phyloP scores from a whole-genome alignment of 805 yeast species.

The Nakazawaea wickerhamii region DNA sequence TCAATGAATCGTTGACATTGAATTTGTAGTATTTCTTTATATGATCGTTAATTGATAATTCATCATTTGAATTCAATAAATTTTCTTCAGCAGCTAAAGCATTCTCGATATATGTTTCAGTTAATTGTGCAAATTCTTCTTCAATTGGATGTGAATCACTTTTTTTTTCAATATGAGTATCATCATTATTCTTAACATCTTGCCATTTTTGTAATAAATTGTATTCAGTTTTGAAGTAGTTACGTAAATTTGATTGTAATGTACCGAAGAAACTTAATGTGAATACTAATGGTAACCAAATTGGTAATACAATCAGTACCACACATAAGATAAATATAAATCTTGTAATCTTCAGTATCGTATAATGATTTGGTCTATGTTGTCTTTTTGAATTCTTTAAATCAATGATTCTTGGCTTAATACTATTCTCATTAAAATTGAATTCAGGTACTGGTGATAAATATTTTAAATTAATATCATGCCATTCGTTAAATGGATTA shows the following conservation, averaged over 20 bases:
- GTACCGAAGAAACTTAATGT: constrained; percentile 21
- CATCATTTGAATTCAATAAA: neutral
- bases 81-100: constrained; percentile 9
- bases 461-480: constrained; percentile 39
- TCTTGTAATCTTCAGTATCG: constrained; percentile 15
- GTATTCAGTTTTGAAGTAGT: constrained; percentile 1
- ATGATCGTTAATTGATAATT: neutral
- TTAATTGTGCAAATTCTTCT: constrained; percentile 15
- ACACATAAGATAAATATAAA: constrained; percentile 20
- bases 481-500: constrained; percentile 69
- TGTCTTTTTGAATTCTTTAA: constrained; percentile 28
- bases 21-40: constrained; percentile 3
- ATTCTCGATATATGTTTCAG: constrained; percentile 15
- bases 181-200: constrained; percentile 19
- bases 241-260: constrained; percentile 6
- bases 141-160: constrained; percentile 10
- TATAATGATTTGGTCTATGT: constrained; percentile 7
- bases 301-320: constrained; percentile 30
- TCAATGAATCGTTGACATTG: neutral
- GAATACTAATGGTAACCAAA: constrained; percentile 46
- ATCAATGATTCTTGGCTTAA: constrained; percentile 50
- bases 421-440: constrained; percentile 30
- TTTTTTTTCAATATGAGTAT: constrained; percentile 20
- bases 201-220: constrained; percentile 17
- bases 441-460: constrained; percentile 37